Evolutionary conservation across 2,329 filamentous ascomycete genomes (phyloP).

Genomic region (Colletotrichum eremochloae): DNA sequence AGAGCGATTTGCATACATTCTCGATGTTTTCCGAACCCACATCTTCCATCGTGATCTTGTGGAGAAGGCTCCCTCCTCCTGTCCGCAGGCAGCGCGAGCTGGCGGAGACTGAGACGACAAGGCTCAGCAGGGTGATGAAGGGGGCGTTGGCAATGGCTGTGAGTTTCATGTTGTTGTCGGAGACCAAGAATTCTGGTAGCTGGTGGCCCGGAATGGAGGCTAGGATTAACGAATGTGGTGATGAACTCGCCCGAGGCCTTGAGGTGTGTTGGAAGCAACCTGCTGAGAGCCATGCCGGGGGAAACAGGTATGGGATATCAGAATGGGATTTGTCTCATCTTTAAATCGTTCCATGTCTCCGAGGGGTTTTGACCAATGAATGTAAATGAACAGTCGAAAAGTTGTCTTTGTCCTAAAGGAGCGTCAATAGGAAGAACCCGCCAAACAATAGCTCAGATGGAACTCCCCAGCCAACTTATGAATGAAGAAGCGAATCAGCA

Average conservation of each 20-base stretch:
- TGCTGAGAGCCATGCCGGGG: background rate
- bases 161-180: background rate
- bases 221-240: no score
- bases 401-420: background rate
- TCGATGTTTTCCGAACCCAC: background rate
- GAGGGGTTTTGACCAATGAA: background rate
- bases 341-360: background rate
- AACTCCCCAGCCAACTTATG: background rate
- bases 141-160: background rate
- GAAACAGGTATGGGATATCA: no score
- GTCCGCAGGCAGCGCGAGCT: background rate
- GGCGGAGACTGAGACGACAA: background rate
- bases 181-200: no score
- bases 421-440: background rate
- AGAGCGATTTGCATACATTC: background rate
- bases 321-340: background rate
- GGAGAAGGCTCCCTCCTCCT: background rate
- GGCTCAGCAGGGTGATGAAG: background rate
- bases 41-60: background rate
- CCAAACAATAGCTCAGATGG: background rate
- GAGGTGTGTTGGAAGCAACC: background rate
- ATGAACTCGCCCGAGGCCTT: background rate
- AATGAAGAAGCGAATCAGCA: background rate
- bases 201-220: background rate
- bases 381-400: background rate